Conservation (phyloP, 176 grass and related monocot species). For the Aegilops speltoides region DNA sequence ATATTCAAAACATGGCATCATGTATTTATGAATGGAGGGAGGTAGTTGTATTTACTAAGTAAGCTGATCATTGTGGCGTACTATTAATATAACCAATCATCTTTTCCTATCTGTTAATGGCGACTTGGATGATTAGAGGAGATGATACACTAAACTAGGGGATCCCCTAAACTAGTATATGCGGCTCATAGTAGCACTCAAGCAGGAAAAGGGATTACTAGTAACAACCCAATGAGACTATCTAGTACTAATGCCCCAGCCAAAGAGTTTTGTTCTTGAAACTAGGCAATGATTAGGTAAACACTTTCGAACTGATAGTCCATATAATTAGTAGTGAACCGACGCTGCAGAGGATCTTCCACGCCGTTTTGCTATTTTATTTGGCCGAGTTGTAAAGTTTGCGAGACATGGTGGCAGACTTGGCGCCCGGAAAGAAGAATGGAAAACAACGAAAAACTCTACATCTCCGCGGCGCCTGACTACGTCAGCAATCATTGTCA, state of each 20-base stretch:
- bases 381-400: conserved; percentile 21
- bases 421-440: neutral
- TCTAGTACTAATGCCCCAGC: neutral
- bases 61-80: no score
- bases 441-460: neutral
- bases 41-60: no score
- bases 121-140: no score
- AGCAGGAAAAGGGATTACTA: neutral
- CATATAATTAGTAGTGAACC: neutral
- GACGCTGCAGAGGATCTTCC: neutral
- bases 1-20: no score
- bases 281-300: conserved; percentile 21
- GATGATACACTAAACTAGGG: neutral
- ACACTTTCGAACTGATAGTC: conserved; percentile 3
- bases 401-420: neutral
- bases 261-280: neutral
- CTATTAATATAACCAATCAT: no score
- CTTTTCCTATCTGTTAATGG: no score
- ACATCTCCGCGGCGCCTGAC: neutral
- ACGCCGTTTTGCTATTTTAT: neutral
- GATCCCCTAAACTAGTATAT: neutral
- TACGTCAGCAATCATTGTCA: conserved; percentile 17
- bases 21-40: no score
- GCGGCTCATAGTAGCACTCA: neutral
- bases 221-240: neutral